A percentile compares a stretch with the other conserved stretches of the same genome.
phyloP scores from a whole-genome alignment of 2,329 filamentous ascomycete genomes.

The Beauveria caledonica region DNA sequence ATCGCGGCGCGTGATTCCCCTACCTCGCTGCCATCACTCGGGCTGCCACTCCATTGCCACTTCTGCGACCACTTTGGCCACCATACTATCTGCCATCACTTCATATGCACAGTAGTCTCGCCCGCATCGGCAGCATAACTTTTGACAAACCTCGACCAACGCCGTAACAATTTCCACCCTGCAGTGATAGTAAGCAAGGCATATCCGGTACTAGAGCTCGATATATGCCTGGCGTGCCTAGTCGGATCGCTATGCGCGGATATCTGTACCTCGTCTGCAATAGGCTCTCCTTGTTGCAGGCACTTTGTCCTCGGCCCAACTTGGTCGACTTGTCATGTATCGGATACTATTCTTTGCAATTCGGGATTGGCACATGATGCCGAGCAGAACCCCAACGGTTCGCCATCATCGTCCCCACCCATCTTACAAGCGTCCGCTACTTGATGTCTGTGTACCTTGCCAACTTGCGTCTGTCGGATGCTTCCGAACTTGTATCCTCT shows the following conservation, averaged over 20 bases:
- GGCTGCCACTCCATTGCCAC: too few species aligned
- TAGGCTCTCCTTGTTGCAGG: neutral
- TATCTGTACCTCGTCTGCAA: neutral
- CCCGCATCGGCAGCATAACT: too few species aligned
- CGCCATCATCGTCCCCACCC: neutral
- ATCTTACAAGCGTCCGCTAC: constrained; percentile 3
- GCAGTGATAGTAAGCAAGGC: neutral
- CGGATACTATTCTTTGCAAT: neutral
- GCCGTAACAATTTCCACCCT: neutral
- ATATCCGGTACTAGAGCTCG: neutral
- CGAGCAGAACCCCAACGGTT: neutral
- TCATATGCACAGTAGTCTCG: neutral
- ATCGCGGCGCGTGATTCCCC: neutral
- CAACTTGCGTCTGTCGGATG: neutral
- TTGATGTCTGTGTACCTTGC: neutral
- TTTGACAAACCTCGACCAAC: neutral
- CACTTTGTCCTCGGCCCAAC: neutral
- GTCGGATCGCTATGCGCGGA: neutral
- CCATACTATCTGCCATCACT: neutral
- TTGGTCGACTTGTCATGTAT: neutral
- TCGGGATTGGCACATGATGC: neutral
- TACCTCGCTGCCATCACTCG: too few species aligned
- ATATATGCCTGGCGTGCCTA: neutral
- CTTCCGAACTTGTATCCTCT: neutral
- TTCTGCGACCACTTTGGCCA: too few species aligned